A percentile compares a stretch with the other conserved stretches of the same genome.
phyloP scores from a whole-genome alignment of 768 basidiomycete genomes.

The Dentipellis sp. region DNA sequence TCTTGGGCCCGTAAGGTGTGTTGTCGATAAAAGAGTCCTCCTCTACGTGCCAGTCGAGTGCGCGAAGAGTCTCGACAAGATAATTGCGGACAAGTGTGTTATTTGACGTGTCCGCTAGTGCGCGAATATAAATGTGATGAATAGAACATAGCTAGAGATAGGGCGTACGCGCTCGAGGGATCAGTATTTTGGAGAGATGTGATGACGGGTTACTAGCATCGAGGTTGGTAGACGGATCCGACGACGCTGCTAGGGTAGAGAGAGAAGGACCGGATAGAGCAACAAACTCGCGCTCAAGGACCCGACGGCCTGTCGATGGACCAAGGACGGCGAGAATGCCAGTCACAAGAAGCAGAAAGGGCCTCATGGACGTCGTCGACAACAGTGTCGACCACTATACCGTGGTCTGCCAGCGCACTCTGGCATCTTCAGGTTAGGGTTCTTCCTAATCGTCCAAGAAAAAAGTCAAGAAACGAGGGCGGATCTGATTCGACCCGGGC shows the following conservation, averaged over 20 bases:
- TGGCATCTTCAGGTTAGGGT: background rate
- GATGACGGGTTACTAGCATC: slow-evolving; percentile 58
- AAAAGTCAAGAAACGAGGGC: no score
- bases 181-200: slow-evolving; percentile 75
- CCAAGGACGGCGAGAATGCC: slow-evolving; percentile 6
- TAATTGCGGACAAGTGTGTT: slow-evolving; percentile 79
- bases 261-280: slow-evolving; percentile 45
- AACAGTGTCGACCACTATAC: background rate
- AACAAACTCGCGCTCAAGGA: slow-evolving; percentile 27
- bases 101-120: slow-evolving; percentile 58
- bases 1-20: slow-evolving; percentile 75
- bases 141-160: slow-evolving; percentile 3
- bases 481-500: background rate
- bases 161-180: slow-evolving; percentile 70
- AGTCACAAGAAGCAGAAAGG: background rate
- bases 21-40: slow-evolving; percentile 68
- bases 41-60: slow-evolving; percentile 82
- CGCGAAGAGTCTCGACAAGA: slow-evolving; percentile 61
- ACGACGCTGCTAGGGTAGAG: slow-evolving; percentile 37
- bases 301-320: slow-evolving; percentile 21
- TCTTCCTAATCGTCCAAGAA: background rate
- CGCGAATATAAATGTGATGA: background rate
- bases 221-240: slow-evolving; percentile 59
- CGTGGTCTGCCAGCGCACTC: background rate
- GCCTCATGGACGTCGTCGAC: background rate